phyloP scores from a whole-genome alignment of 2,329 filamentous ascomycete genomes.

The Geosmithia morbida region DNA sequence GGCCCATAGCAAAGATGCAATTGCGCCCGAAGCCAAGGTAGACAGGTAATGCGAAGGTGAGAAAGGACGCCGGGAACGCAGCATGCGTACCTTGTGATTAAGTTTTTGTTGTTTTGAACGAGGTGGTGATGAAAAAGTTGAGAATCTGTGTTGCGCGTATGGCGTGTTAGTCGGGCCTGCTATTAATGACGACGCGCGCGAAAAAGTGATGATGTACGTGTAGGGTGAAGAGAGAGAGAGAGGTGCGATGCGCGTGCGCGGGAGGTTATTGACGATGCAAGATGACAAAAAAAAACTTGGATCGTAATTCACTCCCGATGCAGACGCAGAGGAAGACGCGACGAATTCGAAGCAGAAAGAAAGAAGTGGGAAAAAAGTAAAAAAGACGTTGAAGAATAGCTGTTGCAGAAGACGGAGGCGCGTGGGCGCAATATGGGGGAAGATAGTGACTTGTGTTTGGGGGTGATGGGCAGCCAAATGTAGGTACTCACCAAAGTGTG shows the following conservation, averaged over 20 bases:
- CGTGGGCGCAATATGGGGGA: slow-evolving; percentile 5
- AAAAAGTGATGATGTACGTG: slow-evolving; percentile 1
- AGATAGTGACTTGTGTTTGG: slow-evolving; percentile 9
- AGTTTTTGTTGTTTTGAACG: slow-evolving; percentile 6
- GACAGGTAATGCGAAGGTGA: slow-evolving; percentile 20
- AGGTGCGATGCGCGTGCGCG: slow-evolving; percentile 1
- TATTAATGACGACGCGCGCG: slow-evolving; percentile 1
- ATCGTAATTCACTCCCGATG: not conserved
- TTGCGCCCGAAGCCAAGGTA: slow-evolving; percentile 17
- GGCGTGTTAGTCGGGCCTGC: slow-evolving; percentile 3
- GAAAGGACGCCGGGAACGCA: slow-evolving; percentile 9
- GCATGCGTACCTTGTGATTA: slow-evolving; percentile 20
- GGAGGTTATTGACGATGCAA: not conserved
- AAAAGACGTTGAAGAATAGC: slow-evolving; percentile 1
- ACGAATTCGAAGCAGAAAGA: too few species aligned
- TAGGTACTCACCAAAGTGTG: slow-evolving; percentile 36
- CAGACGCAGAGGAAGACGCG: not conserved
- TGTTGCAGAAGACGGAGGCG: not conserved
- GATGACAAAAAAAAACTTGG: not conserved
- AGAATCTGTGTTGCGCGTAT: slow-evolving; percentile 3
- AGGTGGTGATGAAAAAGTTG: slow-evolving; percentile 8
- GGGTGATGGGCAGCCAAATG: slow-evolving; percentile 12
- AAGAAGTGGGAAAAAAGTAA: not conserved
- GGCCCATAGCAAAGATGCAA: slow-evolving; percentile 9
- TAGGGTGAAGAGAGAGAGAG: not conserved